Evolutionary conservation across 768 basidiomycete genomes (phyloP), one percentile per base, ranked within the genome.

Genomic region (Mycena filopes): DNA sequence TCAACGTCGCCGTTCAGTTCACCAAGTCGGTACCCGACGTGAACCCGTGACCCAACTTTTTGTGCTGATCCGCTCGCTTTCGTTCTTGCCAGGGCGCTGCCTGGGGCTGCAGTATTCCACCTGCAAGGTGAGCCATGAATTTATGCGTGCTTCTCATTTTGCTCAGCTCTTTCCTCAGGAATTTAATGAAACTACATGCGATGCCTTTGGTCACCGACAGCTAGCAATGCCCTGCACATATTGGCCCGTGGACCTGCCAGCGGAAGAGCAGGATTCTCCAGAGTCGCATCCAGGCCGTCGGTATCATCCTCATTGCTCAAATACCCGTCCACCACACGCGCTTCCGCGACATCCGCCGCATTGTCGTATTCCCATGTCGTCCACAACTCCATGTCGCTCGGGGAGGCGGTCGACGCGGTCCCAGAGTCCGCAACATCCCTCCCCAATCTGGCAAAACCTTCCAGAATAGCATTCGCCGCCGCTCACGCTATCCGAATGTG

Each of bases 111-210:
- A 23, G 42, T 21, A 42, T 41, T 31, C 12, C 16, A 47, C 28
- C 33, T 36, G 28, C 45, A 36, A 48, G 38, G 67, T 67, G 65
- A 67, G 74, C 73, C 58, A n/a, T 43, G n/a, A 21, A 6, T 47
- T 23, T 50, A 23, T 18, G 21, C 21, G 0, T 58, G 20, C 2
- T 15, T 43, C 10, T 23, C 55, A n/a, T 25, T 21, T 58, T 43
- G 23, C 60, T 70, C 21, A 66, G 36, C 43, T 68, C 45, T 47
- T 41, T 31, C 31, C 13, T 1, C 33, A 59, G 60, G 53, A 60
- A 55, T 61, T 88, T 82, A 72, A 90, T 89, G 88, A 73, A 84
- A 73, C 77, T 85, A 81, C 86, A 91, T 92, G 90, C 88, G 81
- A 90, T 89, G 89, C 83, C 84, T 79, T 77, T 85, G 82, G 84